Base-by-base conservation (phyloP, 1,284 basidiomycete genomes). In the Leccinum pseudoinsigne region DNA sequence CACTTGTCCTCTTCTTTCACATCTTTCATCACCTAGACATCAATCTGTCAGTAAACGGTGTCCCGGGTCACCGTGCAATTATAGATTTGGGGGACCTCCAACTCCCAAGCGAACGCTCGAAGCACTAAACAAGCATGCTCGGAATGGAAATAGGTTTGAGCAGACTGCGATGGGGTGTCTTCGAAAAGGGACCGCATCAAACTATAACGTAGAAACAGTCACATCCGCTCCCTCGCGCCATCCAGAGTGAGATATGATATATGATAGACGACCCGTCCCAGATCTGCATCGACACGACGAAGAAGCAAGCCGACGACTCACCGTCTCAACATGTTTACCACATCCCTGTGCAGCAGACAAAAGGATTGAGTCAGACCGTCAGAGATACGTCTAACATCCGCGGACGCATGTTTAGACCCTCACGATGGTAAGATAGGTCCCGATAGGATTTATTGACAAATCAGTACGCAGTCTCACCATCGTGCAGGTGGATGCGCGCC, bases 1-100 rank as follows among this genome's bases (percentile, higher is more conserved):
- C 90, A 92, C 74, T 81, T 85, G 74, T 91, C 84, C 69, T 87
- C 86, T 66, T 87, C 87, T 71, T 85, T 83, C 68, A 91, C 86
- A 68, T 81, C 55, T 21, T 65, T 62, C 69, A 70, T 72, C 18
- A 73, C 70, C 69, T 70, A 26, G 7, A 23, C n/a, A 60, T 31
- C 14, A 57, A n/a, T 40, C 75, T 67, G 79, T 78, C 87, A 92
- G 87, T 64, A 87, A 87, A 61, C 38, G 66, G 67, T 68, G 66
- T 68, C 66, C 63, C 63, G 65, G 65, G 68, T 68, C 68, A 59
- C 36, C 21, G 62, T 63, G 68, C 63, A 68, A 63, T 68, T 67
- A 62, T 62, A 71, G 68, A 72, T 66, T 70, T 67, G 57, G 70
- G 74, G 65, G 62, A 53, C 58, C 56, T 64, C 56, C 62, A 38